phyloP scores from a whole-genome alignment of 2,329 filamentous ascomycete genomes.

The Xylaria sp. region DNA sequence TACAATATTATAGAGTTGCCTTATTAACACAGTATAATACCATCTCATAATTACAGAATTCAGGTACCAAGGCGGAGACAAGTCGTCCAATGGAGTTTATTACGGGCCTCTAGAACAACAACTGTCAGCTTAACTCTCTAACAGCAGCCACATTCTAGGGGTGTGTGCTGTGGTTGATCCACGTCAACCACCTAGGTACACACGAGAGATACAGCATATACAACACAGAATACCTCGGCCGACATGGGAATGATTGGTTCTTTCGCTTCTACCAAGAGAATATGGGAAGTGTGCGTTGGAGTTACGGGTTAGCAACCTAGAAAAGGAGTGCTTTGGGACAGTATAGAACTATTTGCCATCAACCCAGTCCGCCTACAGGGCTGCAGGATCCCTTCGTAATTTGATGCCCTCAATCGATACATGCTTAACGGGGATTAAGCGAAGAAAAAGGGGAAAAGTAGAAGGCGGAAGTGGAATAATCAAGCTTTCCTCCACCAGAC shows the following conservation, averaged over 20 bases:
- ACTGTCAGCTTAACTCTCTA: conserved; percentile 7
- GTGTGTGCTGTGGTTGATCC: not conserved
- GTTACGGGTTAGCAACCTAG: not conserved
- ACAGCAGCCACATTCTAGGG: not conserved
- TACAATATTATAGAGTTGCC: not conserved
- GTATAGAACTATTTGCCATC: not conserved
- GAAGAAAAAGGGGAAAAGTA: not conserved
- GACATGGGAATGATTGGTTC: not conserved
- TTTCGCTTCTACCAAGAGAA: not conserved
- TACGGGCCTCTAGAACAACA: not conserved
- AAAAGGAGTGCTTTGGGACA: not conserved
- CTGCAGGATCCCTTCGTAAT: not conserved
- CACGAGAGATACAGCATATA: not conserved
- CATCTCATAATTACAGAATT: not conserved
- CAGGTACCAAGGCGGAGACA: not conserved
- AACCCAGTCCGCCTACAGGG: too few species aligned
- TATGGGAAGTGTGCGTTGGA: not conserved
- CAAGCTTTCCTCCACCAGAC: not conserved
- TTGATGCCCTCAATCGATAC: too few species aligned
- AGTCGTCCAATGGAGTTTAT: not conserved
- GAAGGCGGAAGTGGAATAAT: not conserved
- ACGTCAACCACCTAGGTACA: not conserved
- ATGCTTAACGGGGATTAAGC: not conserved
- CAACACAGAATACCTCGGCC: not conserved
- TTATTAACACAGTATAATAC: not conserved